Base-by-base conservation (phyloP, 2,329 filamentous ascomycete species). In the Curvularia sp. region DNA sequence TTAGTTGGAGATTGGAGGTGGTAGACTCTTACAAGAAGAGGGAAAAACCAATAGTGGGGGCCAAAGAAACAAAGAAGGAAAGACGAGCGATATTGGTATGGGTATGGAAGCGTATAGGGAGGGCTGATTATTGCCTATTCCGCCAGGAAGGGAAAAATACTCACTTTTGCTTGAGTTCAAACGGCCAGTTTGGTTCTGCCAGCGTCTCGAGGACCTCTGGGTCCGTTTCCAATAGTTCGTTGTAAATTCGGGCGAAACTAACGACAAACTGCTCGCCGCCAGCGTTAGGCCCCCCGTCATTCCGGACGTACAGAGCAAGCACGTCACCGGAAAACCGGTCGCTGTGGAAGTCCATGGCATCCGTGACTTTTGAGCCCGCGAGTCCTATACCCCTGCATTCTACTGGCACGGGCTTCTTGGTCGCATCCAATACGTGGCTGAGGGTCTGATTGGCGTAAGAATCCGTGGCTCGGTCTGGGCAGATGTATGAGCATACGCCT, bases 241-340 rank as follows among this genome's bases (percentile, higher is more conserved):
- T 77, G 60, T 76, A 77, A n/a, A 77, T 75, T 22, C 46, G 67
- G 62, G 69, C 71, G 47, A 76, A 76, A 51, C 71, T 74, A 20
- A 66, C 68, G 38, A 76, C 35, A 47, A 65, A 72, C 47, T 77
- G 75, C 52, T 74, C 70, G 7, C 75, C 75, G 33, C 75, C 75
- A 28, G 55, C 64, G 9, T 56, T 65, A 38, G 55, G 53, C 12
- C 72, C 71, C 20, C 75, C 75, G 44, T 75, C 72, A 28, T 75
- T 67, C 8, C 73, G 61, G 6, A 77, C 71, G 59, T 76, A 69
- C 15, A 77, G 64, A 39, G 75, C 72, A 6, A 77, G 61, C 15
- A 77, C 64, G 35, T 77, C 75, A 12, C 75, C 75, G 2, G 75
- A 77, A 60, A 75, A 77, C 1, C 75, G 69, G 41, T 77, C 75